Conservation (phyloP, 2,329 filamentous ascomycete species). For the Apiospora hydei region DNA sequence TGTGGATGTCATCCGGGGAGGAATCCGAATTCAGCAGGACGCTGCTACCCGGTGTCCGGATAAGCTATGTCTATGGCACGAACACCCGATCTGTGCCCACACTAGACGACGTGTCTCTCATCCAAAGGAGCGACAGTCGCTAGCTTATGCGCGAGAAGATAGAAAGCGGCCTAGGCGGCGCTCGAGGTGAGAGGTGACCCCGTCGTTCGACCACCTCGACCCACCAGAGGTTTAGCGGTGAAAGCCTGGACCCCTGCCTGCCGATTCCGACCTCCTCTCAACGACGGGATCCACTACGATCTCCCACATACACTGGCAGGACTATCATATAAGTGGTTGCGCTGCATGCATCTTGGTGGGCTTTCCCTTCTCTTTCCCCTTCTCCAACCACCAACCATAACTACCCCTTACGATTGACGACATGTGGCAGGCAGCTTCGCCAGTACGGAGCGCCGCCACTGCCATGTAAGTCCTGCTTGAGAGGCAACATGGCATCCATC, state of each 20-base stretch:
- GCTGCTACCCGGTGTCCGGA: not conserved
- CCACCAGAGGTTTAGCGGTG: constrained; percentile 18
- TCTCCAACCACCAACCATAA: not conserved
- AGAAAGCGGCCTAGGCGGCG: not conserved
- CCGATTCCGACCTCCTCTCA: not conserved
- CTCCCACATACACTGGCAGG: not conserved
- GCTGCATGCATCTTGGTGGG: constrained; percentile 3
- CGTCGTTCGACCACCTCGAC: not conserved
- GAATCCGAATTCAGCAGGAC: not conserved
- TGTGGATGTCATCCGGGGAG: not conserved
- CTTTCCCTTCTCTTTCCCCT: not conserved
- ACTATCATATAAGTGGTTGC: constrained; percentile 4
- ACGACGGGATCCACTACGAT: not conserved
- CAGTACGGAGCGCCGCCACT: constrained; percentile 12
- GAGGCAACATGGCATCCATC: constrained; percentile 2
- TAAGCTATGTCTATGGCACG: not conserved
- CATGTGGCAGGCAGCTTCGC: constrained; percentile 23
- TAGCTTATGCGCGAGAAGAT: not conserved
- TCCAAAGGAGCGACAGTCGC: not conserved
- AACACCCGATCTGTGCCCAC: constrained; percentile 24
- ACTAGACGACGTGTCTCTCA: constrained; percentile 12
- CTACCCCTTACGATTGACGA: constrained; percentile 2
- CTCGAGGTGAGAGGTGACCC: constrained; percentile 4
- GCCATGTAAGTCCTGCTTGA: constrained; percentile 20
- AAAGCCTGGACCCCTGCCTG: not conserved